Evolutionary conservation across 257 asterid species (phyloP).

Genomic region (Gentiana dahurica): DNA sequence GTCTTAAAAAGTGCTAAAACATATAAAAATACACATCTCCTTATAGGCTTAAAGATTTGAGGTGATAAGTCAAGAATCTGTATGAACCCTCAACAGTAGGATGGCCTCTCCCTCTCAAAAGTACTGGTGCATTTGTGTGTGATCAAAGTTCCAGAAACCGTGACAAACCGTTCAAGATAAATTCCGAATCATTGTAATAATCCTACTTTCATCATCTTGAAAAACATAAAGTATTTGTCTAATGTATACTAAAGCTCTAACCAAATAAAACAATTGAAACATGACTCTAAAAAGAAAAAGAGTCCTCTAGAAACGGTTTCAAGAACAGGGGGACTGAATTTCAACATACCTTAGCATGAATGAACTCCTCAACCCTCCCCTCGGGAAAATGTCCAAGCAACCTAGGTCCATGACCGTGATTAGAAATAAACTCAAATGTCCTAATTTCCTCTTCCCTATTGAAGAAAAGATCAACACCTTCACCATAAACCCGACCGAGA

Average conservation of each 20-base stretch:
- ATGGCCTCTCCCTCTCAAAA: no score
- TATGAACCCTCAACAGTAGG: no score
- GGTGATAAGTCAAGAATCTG: no score
- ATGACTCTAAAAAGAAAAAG: background rate
- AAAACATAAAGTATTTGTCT: background rate
- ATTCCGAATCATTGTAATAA: background rate
- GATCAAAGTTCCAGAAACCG: no score
- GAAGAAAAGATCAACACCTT: slow-evolving; percentile 76
- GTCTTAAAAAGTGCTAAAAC: no score
- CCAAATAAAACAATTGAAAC: background rate
- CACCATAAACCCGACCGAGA: slow-evolving; percentile 76
- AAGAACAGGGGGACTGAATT: background rate
- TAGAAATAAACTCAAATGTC: slow-evolving; percentile 49
- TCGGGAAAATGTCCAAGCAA: slow-evolving; percentile 54
- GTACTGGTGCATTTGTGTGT: no score
- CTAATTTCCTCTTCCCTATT: slow-evolving; percentile 66
- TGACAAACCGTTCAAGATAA: no score
- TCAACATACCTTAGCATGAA: slow-evolving; percentile 74
- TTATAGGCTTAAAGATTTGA: no score
- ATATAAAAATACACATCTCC: no score
- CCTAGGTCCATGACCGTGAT: slow-evolving; percentile 68
- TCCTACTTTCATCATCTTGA: background rate
- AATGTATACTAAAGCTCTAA: background rate
- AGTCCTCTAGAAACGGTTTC: background rate
- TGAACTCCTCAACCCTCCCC: slow-evolving; percentile 93